Base-by-base conservation (phyloP, 2,329 filamentous ascomycete genomes). In the Volutella citrinella region DNA sequence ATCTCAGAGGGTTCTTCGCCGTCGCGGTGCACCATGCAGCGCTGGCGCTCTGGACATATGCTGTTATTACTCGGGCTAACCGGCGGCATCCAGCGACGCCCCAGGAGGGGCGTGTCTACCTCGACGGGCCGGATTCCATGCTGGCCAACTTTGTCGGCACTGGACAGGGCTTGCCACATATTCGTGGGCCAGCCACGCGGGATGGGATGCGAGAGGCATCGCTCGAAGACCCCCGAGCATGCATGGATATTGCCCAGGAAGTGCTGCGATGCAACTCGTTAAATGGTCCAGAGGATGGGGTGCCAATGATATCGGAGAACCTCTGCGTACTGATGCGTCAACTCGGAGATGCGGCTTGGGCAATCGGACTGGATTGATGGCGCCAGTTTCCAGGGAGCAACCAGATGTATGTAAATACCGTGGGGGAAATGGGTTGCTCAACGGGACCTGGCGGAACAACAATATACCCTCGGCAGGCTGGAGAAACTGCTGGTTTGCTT, bases 1-100 rank as follows among this genome's bases (percentile, higher is more conserved):
- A 73, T 10, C 57, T 86, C 5, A 74, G 77, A 26, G 78, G 82
- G 42, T 86, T 87, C 53, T 76, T 78, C 42, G 80, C 82, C 1
- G 75, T 87, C 7, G 78, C 76, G 0, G 71, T 86, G 1, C 84
- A 86, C 51, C 82, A 87, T 52, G 81, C 80, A 5, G 71, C 74
- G 10, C 64, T 88, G 5, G 76, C 78, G 1, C 63, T 87, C 24
- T 88, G 84, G 84, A 74, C 75, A 0, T 85, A 82, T 45, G 80
- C 81, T 1, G 74, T 86, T 1, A 66, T 81, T 6, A 68, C 63
- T 14, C 60, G 64, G 42, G 68, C 72, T 11, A 54, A 49, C 30
- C 46, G 51, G 8, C 52, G 51, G 55, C 45, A 63, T 46, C 53
- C 52, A 42, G 31, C 54, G 10, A 36, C 52, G 4, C 36, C 53